Conservation (phyloP, 495 filamentous ascomycete species). For the Penicillium pulvis region DNA sequence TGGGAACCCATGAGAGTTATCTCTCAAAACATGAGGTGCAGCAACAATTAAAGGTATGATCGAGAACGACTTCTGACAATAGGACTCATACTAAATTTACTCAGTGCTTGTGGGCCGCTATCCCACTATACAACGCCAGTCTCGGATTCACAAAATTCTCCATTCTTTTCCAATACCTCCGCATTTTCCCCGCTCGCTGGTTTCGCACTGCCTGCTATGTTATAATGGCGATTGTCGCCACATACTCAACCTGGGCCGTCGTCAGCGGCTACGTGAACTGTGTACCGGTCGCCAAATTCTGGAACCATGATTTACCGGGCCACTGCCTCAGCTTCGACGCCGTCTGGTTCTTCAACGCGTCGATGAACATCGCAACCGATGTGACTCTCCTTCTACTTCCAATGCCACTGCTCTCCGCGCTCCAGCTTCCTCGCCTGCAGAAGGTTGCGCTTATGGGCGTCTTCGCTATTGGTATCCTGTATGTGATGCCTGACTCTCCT, state of each 20-base stretch:
- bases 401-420: constrained; percentile 53
- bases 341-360: constrained; percentile 55
- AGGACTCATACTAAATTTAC: not conserved
- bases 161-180: constrained; percentile 52
- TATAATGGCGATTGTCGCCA: constrained; percentile 37
- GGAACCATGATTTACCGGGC: constrained; percentile 51
- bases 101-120: constrained; percentile 41
- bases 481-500: constrained; percentile 55
- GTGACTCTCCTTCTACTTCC: constrained; percentile 57
- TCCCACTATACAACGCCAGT: constrained; percentile 47
- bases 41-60: constrained; percentile 36
- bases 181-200: constrained; percentile 43
- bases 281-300: constrained; percentile 53
- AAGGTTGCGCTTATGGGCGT: constrained; percentile 54
- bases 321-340: constrained; percentile 52
- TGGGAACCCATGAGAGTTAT: constrained; percentile 29
- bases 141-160: constrained; percentile 47
- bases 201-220: constrained; percentile 38
- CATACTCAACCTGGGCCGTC: constrained; percentile 42
- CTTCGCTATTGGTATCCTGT: constrained; percentile 58
- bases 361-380: constrained; percentile 57
- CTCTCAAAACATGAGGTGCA: constrained; percentile 24
- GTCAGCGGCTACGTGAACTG: constrained; percentile 54
- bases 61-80: not conserved
- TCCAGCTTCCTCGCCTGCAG: constrained; percentile 53